These are phyloP conservation scores for Kandelia obovata DNA, from an alignment of 345 rosid genomes.

Conservation along the genomic window DNA sequence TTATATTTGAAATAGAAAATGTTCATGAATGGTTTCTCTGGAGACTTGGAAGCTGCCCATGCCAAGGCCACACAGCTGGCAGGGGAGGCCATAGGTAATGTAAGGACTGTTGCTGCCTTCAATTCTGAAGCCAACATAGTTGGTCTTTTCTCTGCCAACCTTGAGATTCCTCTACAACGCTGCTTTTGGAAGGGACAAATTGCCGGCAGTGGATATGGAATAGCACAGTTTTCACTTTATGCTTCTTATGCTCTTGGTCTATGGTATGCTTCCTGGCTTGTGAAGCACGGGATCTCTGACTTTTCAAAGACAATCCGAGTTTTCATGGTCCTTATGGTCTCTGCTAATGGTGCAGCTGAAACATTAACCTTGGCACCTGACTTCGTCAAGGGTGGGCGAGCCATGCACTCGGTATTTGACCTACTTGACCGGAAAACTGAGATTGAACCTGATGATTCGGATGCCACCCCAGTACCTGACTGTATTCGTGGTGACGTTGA, in stretches of 20 bases:
- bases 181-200: constrained; percentile 99
- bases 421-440: constrained; percentile 97
- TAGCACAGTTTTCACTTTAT: constrained; percentile 92
- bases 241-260: constrained; percentile 97
- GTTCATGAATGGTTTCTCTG: constrained; percentile 97
- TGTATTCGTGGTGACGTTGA: constrained; percentile 87
- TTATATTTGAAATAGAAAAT: constrained; percentile 61
- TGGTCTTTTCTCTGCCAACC: constrained; percentile 71
- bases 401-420: constrained; percentile 89
- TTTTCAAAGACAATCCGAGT: constrained; percentile 95
- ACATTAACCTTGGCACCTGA: constrained; percentile 94
- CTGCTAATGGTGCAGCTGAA: constrained; percentile 98
- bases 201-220: constrained; percentile 92
- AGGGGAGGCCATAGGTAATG: constrained; percentile 96
- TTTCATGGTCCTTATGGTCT: constrained; percentile 99
- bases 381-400: constrained; percentile 95
- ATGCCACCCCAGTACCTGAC: constrained; percentile 74
- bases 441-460: constrained; percentile 89
- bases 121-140: constrained; percentile 88
- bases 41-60: constrained; percentile 90
- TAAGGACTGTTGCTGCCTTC: constrained; percentile 95
- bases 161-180: constrained; percentile 66
- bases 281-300: constrained; percentile 96
- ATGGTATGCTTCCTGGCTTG: constrained; percentile 99
- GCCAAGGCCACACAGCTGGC: constrained; percentile 95